phyloP scores from a whole-genome alignment of 768 basidiomycete genomes.

The Kwoniella europaea region DNA sequence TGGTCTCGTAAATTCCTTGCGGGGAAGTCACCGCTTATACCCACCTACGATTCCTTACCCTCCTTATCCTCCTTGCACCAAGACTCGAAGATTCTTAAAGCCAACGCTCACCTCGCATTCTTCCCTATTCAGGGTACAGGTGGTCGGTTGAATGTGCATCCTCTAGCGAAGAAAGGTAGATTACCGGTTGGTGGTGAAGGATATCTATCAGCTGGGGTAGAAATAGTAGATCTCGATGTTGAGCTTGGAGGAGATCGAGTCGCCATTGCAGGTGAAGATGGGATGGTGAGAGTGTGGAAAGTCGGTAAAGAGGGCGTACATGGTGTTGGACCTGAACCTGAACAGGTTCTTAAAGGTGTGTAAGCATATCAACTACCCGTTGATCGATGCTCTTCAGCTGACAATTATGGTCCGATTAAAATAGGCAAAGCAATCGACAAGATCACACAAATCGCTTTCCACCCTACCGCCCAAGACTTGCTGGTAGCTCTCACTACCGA shows the following conservation, averaged over 20 bases:
- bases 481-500: constrained; percentile 56
- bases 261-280: constrained; percentile 57
- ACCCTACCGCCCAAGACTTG: constrained; percentile 55
- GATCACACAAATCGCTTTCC: constrained; percentile 52
- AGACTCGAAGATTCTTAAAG: constrained; percentile 56
- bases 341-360: constrained; percentile 47
- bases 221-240: constrained; percentile 55
- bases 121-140: constrained; percentile 59
- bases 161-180: constrained; percentile 53
- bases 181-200: constrained; percentile 49
- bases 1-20: constrained; percentile 59
- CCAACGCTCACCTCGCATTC: constrained; percentile 50
- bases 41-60: constrained; percentile 57
- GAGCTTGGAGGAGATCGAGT: constrained; percentile 50
- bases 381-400: neutral
- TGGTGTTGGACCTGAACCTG: constrained; percentile 40
- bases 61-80: constrained; percentile 51
- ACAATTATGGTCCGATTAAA: neutral
- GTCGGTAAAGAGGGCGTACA: constrained; percentile 39
- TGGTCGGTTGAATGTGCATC: constrained; percentile 57
- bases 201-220: constrained; percentile 49
- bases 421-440: constrained; percentile 52
- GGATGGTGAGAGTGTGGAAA: constrained; percentile 52
- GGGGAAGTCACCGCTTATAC: constrained; percentile 58
- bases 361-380: neutral